phyloP scores from a whole-genome alignment of 306 rosid genomes.

The Vigna radiata region DNA sequence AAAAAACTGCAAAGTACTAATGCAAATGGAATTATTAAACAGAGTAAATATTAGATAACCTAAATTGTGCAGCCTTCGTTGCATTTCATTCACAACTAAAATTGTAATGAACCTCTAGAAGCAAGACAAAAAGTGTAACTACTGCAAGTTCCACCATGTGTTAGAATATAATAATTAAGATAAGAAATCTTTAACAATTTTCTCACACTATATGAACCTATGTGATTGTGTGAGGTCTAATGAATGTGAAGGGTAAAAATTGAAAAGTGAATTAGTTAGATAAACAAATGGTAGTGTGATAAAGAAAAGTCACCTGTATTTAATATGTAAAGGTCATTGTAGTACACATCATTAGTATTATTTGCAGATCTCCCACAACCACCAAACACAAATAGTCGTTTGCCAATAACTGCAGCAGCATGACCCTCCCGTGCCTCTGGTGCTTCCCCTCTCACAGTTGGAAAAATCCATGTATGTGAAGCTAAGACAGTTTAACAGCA shows the following conservation, averaged over 20 bases:
- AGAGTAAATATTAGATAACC: constrained; percentile 3
- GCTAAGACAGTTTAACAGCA: constrained; percentile 56
- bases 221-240: constrained; percentile 15
- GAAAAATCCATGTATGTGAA: constrained; percentile 72
- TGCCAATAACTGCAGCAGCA: constrained; percentile 79
- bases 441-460: constrained; percentile 70
- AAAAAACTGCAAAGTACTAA: neutral
- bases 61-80: constrained; percentile 9
- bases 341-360: constrained; percentile 61
- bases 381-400: constrained; percentile 79
- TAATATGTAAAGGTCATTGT: constrained; percentile 81
- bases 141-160: constrained; percentile 11
- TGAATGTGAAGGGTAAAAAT: constrained; percentile 7
- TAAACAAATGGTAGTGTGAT: constrained; percentile 18
- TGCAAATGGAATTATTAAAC: neutral
- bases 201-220: neutral
- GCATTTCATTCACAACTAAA: constrained; percentile 5
- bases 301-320: constrained; percentile 66
- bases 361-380: constrained; percentile 77
- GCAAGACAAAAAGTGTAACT: neutral
- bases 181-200: neutral
- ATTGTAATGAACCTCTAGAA: constrained; percentile 1
- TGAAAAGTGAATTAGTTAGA: constrained; percentile 18
- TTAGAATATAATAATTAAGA: constrained; percentile 27
- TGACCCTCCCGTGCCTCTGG: constrained; percentile 93